Conservation (phyloP, 768 basidiomycete species). For the Sporobolomyces phaffii region DNA sequence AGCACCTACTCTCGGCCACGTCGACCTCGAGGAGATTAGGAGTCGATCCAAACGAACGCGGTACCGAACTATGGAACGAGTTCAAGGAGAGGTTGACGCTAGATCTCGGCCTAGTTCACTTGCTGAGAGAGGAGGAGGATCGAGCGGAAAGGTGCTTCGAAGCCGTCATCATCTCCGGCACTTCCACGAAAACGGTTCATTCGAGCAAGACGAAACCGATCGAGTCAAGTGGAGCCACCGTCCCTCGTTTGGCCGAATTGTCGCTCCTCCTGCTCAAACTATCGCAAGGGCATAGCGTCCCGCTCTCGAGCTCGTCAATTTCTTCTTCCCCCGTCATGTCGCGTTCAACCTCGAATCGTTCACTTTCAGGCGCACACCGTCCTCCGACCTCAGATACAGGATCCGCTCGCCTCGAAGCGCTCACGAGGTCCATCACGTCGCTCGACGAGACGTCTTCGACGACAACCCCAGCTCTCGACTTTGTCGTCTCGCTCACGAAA, state of each 20-base stretch:
- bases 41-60: background rate
- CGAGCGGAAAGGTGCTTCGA: constrained; percentile 13
- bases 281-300: background rate
- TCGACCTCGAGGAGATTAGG: background rate
- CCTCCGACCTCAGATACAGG: background rate
- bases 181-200: too few species aligned
- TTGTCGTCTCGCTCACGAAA: background rate
- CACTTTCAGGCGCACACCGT: background rate
- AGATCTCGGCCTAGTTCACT: background rate
- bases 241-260: background rate
- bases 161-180: background rate
- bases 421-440: background rate
- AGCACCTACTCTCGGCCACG: background rate
- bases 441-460: background rate
- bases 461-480: background rate
- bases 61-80: background rate
- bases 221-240: background rate
- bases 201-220: background rate
- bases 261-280: background rate
- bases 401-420: background rate
- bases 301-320: background rate
- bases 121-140: background rate
- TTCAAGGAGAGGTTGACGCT: background rate
- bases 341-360: background rate
- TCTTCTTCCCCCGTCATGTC: background rate